Evolutionary conservation across 768 basidiomycete genomes (phyloP).

Genomic region (Coprinopsis strossmayeri): DNA sequence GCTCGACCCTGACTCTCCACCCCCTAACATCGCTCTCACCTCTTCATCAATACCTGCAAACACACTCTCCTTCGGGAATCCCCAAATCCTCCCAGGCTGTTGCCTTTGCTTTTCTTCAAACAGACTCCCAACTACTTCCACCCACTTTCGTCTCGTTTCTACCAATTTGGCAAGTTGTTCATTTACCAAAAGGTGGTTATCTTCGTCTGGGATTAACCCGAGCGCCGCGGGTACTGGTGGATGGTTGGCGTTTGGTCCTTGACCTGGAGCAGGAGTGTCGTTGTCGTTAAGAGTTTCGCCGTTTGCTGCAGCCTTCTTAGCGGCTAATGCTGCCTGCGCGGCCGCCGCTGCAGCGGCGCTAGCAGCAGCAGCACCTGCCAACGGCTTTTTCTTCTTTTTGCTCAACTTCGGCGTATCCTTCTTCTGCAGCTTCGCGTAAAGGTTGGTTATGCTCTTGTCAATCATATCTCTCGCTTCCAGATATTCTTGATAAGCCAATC

Average conservation of each 20-base stretch:
- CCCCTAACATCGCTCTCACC: conserved; percentile 33
- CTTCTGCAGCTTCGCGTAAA: conserved; percentile 78
- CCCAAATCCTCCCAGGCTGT: conserved; percentile 65
- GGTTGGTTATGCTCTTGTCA: conserved; percentile 72
- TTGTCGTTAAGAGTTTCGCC: too few species aligned
- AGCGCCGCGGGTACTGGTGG: conserved; percentile 57
- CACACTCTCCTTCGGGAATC: conserved; percentile 69
- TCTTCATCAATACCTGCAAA: conserved; percentile 72
- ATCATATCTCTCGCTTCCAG: conserved; percentile 76
- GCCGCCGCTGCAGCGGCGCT: conserved; percentile 18
- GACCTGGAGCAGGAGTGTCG: too few species aligned
- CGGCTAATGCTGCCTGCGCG: neutral
- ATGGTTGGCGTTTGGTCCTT: conserved; percentile 26
- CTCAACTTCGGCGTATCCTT: conserved; percentile 69
- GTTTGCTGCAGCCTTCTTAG: conserved; percentile 16
- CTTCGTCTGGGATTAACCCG: conserved; percentile 64
- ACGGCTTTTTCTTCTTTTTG: conserved; percentile 68
- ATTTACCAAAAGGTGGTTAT: conserved; percentile 53
- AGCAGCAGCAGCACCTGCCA: conserved; percentile 22
- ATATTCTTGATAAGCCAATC: conserved; percentile 91
- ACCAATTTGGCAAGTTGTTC: conserved; percentile 70
- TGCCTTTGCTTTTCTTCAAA: conserved; percentile 71
- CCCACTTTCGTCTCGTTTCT: conserved; percentile 72
- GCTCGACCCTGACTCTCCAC: conserved; percentile 7
- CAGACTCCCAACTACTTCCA: conserved; percentile 63